A percentile compares a stretch with the other conserved stretches of the same genome.
Evolutionary conservation across 2,329 filamentous ascomycete genomes (phyloP).

Genomic region (Niveomyces coronatus): DNA sequence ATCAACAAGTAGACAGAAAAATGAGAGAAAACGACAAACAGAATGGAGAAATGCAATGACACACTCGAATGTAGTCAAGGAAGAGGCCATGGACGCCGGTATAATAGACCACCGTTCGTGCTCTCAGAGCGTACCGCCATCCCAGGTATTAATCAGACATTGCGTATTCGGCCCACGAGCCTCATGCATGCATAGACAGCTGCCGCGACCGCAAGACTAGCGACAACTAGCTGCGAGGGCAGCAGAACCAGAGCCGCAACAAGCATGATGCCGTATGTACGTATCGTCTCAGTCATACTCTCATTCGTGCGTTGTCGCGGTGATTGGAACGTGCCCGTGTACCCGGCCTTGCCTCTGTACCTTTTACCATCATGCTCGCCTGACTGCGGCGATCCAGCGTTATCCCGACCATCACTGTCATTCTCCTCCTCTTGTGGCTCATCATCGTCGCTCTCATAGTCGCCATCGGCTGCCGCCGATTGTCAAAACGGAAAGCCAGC

Average conservation of each 20-base stretch:
- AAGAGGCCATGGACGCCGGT: not conserved
- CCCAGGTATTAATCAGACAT: no score
- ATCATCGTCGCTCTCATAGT: conserved; percentile 16
- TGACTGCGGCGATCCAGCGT: conserved; percentile 22
- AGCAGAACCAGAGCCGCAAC: conserved; percentile 37
- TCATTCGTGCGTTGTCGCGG: conserved; percentile 25
- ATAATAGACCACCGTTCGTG: no score
- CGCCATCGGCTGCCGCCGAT: conserved; percentile 33
- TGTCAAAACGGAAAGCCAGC: conserved; percentile 38
- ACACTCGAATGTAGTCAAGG: not conserved
- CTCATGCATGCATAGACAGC: conserved; percentile 31
- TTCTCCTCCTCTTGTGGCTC: conserved; percentile 11
- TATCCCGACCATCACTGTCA: conserved; percentile 23
- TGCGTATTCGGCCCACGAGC: no score
- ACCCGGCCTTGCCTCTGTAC: not conserved
- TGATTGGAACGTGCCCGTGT: not conserved
- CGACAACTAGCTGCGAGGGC: conserved; percentile 29
- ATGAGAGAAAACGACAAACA: not conserved
- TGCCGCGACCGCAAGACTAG: conserved; percentile 25
- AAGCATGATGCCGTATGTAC: conserved; percentile 30
- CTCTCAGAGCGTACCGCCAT: no score
- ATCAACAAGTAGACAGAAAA: conserved; percentile 1
- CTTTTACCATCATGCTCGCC: not conserved
- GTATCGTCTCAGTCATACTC: conserved; percentile 30
- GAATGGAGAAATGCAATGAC: not conserved